Evolutionary conservation across 1,284 basidiomycete genomes (phyloP), one percentile per base, ranked within the genome.

Genomic region (Ganoderma meredithae): DNA sequence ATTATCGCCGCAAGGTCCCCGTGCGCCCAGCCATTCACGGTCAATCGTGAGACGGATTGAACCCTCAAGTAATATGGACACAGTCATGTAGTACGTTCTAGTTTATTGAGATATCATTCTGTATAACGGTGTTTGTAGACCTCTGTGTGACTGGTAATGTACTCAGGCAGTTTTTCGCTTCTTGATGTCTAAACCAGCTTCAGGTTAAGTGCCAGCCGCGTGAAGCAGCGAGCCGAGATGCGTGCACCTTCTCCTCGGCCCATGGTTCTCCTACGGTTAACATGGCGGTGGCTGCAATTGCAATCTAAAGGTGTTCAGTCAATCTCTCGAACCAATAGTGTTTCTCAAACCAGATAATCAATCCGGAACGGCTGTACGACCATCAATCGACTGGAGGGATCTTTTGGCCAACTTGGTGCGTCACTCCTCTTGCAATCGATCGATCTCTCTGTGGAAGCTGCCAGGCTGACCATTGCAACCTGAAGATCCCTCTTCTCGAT

Each of bases 1-100:
- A 92, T 76, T 98, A 97, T 79, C 86, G 95, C 64, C 82, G 86
- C 71, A 92, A 85, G 71, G 41, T 44, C 19, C 63, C 62, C 22
- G 58, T 60, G 39, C 58, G 22, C 25, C 33, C 39, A 1, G 39
- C 15, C 36, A 12, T 25, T 12, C 58, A 60, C 39, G 58, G 13
- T n/a, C 33, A 60, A 17, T 27, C 7, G 8, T 39, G 55, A 39
- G 33, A 33, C 27, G 22, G 47, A 49, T 25, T 17, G 52, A 0
- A 0, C 25, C 25, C 25, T 31, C 52, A 17, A 27, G 25, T 12
- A 15, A 12, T 13, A 17, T 27, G 17, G 15, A 17, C 27, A 1
- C 52, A 17, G 17, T 19, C 31, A 19, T 19, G 31, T 55, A 55
- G 52, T 55, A 55, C 52, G 31, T 55, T 55, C 27, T 55, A 33